Evolutionary conservation across 2,329 filamentous ascomycete genomes (phyloP), one percentile per base, ranked within the genome.

Genomic region (Myriosclerotinia curreyana): DNA sequence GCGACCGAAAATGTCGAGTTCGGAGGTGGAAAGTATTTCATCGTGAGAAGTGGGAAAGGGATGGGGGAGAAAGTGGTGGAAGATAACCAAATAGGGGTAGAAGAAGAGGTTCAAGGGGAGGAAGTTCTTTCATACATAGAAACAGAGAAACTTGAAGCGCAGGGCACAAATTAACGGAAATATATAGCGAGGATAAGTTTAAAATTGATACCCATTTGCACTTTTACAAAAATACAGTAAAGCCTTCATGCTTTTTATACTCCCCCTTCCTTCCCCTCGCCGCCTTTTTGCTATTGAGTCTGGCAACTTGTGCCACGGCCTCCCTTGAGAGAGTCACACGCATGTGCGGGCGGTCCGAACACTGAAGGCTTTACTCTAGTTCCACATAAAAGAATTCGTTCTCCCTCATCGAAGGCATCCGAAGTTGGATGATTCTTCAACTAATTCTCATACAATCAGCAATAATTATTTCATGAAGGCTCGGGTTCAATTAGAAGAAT

Each of bases 21-120:
- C 14, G 55, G 65, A 12, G 68, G 69, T 22, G 75, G 75, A 14
- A 73, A 65, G 17, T 76, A 72, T 66, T 76, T 76, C 66, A 71
- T 76, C 59, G 75, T 77, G 53, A 72, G 73, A 50, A 74, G 71
- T 68, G 71, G 70, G 46, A 73, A 74, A 22, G 61, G 25, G 20
- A 14, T 5, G 5, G 12, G 5, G 17, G 34, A 54, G 14, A 52
- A 53, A 54, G 20, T 46, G 12, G 60, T 46, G 28, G 31, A 40
- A 1, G 14, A 14, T 1, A 49, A 50, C 17, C 38, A n/a, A n/a
- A 17, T 20, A 4, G 15, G 2, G 28, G 44, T 22, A 20, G 40
- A 46, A 46, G 25, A 25, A 17, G 20, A 54, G 1, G 14, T n/a
- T 31, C 28, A 31, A 20, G 40, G 36, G 36, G 25, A 25, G 12